Percentiles rank a stretch among this genome's conserved stretches.
These are phyloP conservation scores for Dryas integrifolia DNA, from an alignment of 331 rosid genomes.

Conservation along the genomic window DNA sequence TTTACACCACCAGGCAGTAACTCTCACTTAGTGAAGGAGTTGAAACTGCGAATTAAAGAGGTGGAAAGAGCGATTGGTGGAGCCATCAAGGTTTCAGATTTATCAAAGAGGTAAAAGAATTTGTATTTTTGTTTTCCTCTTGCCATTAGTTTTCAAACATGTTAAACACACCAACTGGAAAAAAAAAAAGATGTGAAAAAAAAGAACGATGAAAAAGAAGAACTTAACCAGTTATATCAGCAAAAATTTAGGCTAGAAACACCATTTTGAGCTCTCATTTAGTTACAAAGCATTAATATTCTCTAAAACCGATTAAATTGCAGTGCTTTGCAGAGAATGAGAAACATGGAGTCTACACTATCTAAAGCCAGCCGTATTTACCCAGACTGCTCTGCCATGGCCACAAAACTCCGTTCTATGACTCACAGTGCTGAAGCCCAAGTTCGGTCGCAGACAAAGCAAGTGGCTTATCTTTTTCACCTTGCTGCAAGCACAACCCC, in stretches of 20 bases:
- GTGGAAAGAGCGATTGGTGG: slow-evolving; percentile 65
- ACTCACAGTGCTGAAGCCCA: slow-evolving; percentile 68
- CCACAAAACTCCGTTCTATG: slow-evolving; percentile 85
- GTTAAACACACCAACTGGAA: slow-evolving; percentile 1
- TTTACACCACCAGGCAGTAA: slow-evolving; percentile 64
- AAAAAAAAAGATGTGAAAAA: slow-evolving; percentile 5
- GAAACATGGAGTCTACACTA: slow-evolving; percentile 74
- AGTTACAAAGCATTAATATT: slow-evolving; percentile 13
- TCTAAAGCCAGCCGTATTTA: slow-evolving; percentile 63
- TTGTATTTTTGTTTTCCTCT: slow-evolving; percentile 12
- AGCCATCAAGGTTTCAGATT: slow-evolving; percentile 61
- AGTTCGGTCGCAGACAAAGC: slow-evolving; percentile 50
- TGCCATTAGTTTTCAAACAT: slow-evolving; percentile 17
- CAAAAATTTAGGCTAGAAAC: slow-evolving; percentile 10
- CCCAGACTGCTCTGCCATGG: slow-evolving; percentile 80
- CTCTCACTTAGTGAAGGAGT: slow-evolving; percentile 73
- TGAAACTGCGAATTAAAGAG: slow-evolving; percentile 73
- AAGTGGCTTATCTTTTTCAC: slow-evolving; percentile 59
- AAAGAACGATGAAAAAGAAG: slow-evolving; percentile 1
- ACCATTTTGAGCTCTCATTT: slow-evolving; percentile 18
- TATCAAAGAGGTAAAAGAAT: slow-evolving; percentile 66
- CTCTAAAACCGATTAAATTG: slow-evolving; percentile 50
- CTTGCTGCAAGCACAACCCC: slow-evolving; percentile 86
- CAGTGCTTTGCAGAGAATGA: slow-evolving; percentile 96
- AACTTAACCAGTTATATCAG: slow-evolving; percentile 1